Base-by-base conservation (phyloP, 1,284 basidiomycete genomes). In the Chondrostereum purpureum region DNA sequence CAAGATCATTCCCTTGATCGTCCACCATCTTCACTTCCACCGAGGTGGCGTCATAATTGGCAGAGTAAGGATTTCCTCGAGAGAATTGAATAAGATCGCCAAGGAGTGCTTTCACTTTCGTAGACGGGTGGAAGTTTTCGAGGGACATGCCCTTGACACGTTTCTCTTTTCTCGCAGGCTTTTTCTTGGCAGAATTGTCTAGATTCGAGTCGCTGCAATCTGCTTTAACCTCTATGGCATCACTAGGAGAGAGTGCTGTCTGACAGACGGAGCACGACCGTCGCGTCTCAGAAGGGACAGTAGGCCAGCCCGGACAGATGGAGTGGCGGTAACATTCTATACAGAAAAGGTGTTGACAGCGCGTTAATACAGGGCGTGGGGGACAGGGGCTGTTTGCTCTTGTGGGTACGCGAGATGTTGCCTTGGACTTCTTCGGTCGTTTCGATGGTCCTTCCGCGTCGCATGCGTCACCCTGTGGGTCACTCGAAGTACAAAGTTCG, bases 331-430 rank as follows among this genome's bases (percentile, higher is more conserved):
- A 96, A 66, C 93, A 97, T 14, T 66, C 67, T 5, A 83, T 58
- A 59, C 93, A 97, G 63, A 90, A 94, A 22, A 98, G 71, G 63
- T 99, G 96, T 58, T 92, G 88, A 64, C 96, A 99, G 47, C 86
- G 80, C 5, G 96, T 97, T 56, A 99, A 65, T 40, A 96, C 66
- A 2, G 80, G 75, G 14, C 73, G 76, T 3, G 73, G 69, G 10
- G 60, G 61, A 17, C 70, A 68, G 4, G 86, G 84, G 55, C 82
- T 87, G 55, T 69, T 87, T 39, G 78, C 77, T 36, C 84, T 77
- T 27, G 83, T 88, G 0, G 81, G 73, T 0, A 67, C 69, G n/a
- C 83, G 78, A 34, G 85, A 87, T 19, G 66, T 50, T 5, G 66
- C 67, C 58, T 86, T 83, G 22, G 66, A 56, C 58, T 83, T 87